Percentiles rank a stretch among this genome's conserved stretches.
Conservation (phyloP, 2,329 filamentous ascomycete genomes). For the Ophiostoma pallidulum region DNA sequence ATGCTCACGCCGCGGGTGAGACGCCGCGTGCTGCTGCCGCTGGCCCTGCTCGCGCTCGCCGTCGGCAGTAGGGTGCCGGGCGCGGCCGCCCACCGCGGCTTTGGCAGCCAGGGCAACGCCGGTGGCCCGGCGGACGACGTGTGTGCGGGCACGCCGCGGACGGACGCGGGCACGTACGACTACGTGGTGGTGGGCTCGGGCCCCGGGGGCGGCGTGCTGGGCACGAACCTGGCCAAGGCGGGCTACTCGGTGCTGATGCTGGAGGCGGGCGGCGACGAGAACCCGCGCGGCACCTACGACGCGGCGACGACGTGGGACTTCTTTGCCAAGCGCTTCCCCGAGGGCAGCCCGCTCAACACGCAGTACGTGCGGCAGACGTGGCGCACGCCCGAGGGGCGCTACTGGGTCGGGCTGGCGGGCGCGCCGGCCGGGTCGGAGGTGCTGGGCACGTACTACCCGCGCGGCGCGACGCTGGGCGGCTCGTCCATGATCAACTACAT, state of each 20-base stretch:
- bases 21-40: too few species aligned
- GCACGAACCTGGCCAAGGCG: conserved; percentile 37
- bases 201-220: background rate
- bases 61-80: too few species aligned
- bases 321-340: conserved; percentile 44
- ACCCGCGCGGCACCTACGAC: conserved; percentile 37
- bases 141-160: too few species aligned
- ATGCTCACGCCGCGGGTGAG: too few species aligned
- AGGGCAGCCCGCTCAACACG: conserved; percentile 33
- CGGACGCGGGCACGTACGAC: background rate
- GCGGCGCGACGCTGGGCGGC: conserved; percentile 25
- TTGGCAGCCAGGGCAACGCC: too few species aligned
- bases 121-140: too few species aligned
- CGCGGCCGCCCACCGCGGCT: too few species aligned
- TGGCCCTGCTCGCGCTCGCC: too few species aligned
- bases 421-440: conserved; percentile 22
- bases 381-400: conserved; percentile 20
- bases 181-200: background rate
- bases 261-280: conserved; percentile 42
- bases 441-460: conserved; percentile 25
- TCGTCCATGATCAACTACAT: conserved; percentile 25
- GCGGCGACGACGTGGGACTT: conserved; percentile 45
- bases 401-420: conserved; percentile 23
- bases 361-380: conserved; percentile 36
- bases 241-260: conserved; percentile 45